Conservation (phyloP, 805 yeast genomes). For the Candida tammaniensis region DNA sequence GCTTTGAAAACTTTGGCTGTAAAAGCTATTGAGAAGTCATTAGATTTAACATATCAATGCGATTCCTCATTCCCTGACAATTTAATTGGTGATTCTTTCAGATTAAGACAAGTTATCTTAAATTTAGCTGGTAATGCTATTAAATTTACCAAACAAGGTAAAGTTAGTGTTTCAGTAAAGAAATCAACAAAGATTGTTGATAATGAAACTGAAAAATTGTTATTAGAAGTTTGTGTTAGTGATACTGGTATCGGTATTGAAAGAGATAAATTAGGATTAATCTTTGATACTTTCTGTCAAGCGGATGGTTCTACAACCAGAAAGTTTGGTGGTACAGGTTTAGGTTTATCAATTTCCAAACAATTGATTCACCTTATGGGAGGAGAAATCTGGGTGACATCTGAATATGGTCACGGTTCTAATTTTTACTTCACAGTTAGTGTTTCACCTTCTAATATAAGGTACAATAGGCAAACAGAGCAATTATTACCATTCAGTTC, state of each 20-base stretch:
- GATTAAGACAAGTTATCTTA: conserved; percentile 82
- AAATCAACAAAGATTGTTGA: conserved; percentile 39
- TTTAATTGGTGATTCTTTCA: conserved; percentile 83
- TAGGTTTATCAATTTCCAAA: conserved; percentile 84
- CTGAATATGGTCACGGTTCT: conserved; percentile 77
- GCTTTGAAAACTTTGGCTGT: conserved; percentile 88
- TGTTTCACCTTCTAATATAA: conserved; percentile 68
- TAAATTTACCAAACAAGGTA: conserved; percentile 80
- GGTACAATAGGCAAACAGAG: conserved; percentile 63
- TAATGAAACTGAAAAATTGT: conserved; percentile 43
- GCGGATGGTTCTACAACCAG: conserved; percentile 94
- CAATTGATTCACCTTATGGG: conserved; percentile 89
- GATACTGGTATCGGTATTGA: conserved; percentile 92
- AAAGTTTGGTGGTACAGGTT: conserved; percentile 91
- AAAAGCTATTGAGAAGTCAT: conserved; percentile 81
- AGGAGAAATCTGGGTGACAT: conserved; percentile 89
- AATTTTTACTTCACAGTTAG: conserved; percentile 78
- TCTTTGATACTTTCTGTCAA: conserved; percentile 87
- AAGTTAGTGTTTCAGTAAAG: conserved; percentile 71
- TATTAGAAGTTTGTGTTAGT: conserved; percentile 78
- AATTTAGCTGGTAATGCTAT: conserved; percentile 89
- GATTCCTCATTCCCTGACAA: conserved; percentile 87
- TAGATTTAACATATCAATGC: conserved; percentile 75
- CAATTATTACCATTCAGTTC: conserved; percentile 67
- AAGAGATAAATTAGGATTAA: conserved; percentile 77